Evolutionary conservation across 108 stramenopile species (phyloP), one percentile per base, ranked within the genome.

Genomic region (Pseudonitzschia multiseries): DNA sequence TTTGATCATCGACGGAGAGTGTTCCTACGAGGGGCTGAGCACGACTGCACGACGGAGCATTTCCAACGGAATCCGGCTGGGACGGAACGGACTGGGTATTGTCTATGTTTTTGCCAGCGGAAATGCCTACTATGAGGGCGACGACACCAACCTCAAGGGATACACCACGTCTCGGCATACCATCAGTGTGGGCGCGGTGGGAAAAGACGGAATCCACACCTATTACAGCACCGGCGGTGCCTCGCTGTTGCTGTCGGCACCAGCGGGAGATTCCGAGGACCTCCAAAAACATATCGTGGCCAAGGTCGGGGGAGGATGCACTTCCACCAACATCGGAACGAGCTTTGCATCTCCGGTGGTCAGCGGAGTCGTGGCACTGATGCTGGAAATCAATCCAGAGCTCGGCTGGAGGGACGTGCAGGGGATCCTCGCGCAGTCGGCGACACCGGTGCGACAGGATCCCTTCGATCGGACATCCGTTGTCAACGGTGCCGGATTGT

Each of bases 401-500:
- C 79, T 85, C 18, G 50, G 68, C 14, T 85, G 81, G 81, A 57
- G 84, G 40, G 84, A 85, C 71, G 84, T 85, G 9, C 84, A 85
- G 62, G 69, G 68, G 22, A 77, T 85, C 48, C 22, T 85, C 3
- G 84, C 81, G 8, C 13, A 59, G 29, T 59, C 57, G 21, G 53
- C 54, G 3, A 81, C 74, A 53, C 73, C 33, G 33, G 78, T 79
- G 1, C 43, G 27, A 22, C 24, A 63, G 26, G 53, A 76, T 21
- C 8, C 43, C 0, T 32, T 60, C 28, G 72, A 78, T 41, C 40
- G 62, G 13, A 71, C 70, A 15, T 57, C 62, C 31, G 52, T 20
- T 1, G 43, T 43, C 4, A 85, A 85, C 50, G 75, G 44, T n/a
- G 84, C 71, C 15, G 75, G 75, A 1, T 57, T 79, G 18, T 70